These are phyloP conservation scores for Raphanus raphanistrum DNA, from an alignment of 345 rosid genomes.

Conservation along the genomic window DNA sequence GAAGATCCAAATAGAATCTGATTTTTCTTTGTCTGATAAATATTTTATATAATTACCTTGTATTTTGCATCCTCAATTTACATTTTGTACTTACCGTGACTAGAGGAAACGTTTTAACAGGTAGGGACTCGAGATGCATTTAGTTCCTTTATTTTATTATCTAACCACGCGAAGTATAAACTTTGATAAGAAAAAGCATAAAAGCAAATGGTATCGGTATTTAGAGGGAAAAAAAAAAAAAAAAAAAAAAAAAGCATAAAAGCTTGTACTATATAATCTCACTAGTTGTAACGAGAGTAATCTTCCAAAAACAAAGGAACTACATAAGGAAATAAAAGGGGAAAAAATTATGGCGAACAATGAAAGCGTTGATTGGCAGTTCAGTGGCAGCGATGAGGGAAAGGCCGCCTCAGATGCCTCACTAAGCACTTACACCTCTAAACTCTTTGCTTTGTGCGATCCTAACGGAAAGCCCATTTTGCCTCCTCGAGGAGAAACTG, in stretches of 20 bases:
- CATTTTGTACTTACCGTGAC: not conserved
- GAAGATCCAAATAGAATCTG: not conserved
- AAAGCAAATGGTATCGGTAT: too few relatives aligned
- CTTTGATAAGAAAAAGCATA: not conserved
- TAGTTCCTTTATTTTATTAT: not conserved
- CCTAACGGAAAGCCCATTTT: slow-evolving; percentile 38
- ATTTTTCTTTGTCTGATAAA: too few relatives aligned
- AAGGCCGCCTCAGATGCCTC: slow-evolving; percentile 20
- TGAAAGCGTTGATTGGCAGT: slow-evolving; percentile 27
- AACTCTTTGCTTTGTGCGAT: slow-evolving; percentile 34
- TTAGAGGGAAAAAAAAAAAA: too few relatives aligned
- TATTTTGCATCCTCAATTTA: not conserved
- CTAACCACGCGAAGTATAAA: not conserved
- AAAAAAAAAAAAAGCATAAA: not conserved
- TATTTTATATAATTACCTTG: not conserved
- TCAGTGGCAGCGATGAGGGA: slow-evolving; percentile 35
- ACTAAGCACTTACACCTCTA: slow-evolving; percentile 37
- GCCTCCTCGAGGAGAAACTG: slow-evolving; percentile 47
- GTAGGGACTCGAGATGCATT: not conserved
- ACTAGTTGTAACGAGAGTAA: not conserved
- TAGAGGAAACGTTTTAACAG: not conserved
- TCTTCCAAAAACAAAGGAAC: slow-evolving; percentile 9
- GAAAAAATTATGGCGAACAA: not conserved
- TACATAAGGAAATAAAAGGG: not conserved
- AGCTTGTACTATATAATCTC: slow-evolving; percentile 4